Evolutionary conservation across 495 filamentous ascomycete species (phyloP), one percentile per base, ranked within the genome.

Genomic region (Tuber magnatum): DNA sequence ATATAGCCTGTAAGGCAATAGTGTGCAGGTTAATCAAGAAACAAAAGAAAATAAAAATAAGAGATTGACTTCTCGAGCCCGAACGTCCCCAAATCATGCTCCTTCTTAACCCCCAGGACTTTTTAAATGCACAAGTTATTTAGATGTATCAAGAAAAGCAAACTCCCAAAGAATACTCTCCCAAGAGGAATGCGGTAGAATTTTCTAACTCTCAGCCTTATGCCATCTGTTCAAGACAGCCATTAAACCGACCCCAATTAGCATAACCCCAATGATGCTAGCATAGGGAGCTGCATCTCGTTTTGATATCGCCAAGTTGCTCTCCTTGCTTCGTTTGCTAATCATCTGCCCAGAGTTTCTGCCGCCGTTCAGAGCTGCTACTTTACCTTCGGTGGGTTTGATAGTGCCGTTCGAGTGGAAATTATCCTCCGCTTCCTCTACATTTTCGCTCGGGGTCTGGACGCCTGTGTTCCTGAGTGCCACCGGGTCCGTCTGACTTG

Each of bases 221-320:
- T 76, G 76, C 91, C 92, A 96, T 65, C 91, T 91, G 83, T 99
- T 99, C 77, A 99, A 86, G 85, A 93, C 97, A 68, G 92, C 92
- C 95, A 99, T 99, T 71, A 97, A 83, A 42, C 93, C 92, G 81
- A 97, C 90, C 24, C 95, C 95, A 77, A 97, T 83, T 69, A 97
- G 84, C 71, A 98, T 93, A 8, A 99, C 94, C 9, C 93, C 92
- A 38, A 97, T 84, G 86, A 97, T 94, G 10, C 91, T 93, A 44
- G 91, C 92, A 80, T 93, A 97, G 35, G 95, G 95, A 73, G 80
- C 80, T 38, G 90, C 88, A 76, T 90, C 88, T 43, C 93, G 88
- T 75, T 75, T 77, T 38, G 73, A 74, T 71, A 79, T 69, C 69
- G 68, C 72, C 70, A 79, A 72, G 38, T 70, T 77, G 75, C 70